phyloP scores from a whole-genome alignment of 148 eudicot species.

The Polygonum aviculare region DNA sequence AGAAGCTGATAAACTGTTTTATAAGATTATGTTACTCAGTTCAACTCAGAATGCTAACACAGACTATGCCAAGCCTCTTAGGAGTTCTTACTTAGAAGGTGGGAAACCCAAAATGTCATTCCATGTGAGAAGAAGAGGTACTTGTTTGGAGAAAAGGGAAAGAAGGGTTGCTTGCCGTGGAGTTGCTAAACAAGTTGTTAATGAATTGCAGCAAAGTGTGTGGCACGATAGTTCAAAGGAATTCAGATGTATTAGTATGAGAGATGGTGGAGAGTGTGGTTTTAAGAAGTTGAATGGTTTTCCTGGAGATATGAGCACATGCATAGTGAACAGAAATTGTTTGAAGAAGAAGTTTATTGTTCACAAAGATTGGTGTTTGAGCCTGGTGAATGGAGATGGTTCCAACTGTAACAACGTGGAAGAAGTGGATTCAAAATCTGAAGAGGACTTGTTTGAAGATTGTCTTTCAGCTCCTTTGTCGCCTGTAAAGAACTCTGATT shows the following conservation, averaged over 20 bases:
- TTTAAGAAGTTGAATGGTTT: conserved; percentile 1
- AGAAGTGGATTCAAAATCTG: neutral
- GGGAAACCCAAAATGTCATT: too few species aligned
- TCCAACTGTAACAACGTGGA: neutral
- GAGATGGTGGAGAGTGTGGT: neutral
- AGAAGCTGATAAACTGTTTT: neutral
- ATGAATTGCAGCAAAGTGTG: conserved; percentile 21
- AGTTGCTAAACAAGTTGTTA: conserved; percentile 24
- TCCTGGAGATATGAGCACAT: neutral
- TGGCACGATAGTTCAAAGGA: conserved; percentile 19
- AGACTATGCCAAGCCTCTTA: neutral
- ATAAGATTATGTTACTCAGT: neutral
- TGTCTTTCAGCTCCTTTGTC: conserved; percentile 9
- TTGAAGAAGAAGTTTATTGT: conserved; percentile 11
- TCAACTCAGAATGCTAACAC: neutral
- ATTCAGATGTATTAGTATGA: neutral
- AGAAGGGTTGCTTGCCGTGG: neutral
- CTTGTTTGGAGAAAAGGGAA: neutral
- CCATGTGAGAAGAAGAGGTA: neutral
- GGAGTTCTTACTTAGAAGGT: neutral
- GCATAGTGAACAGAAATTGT: conserved; percentile 18
- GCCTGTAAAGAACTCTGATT: conserved; percentile 5
- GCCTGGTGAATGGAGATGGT: neutral
- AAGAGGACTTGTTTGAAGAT: conserved; percentile 12
- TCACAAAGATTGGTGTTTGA: conserved; percentile 22